These are phyloP conservation scores for Drosera spatulata DNA, from an alignment of 179 eudicot species.

Conservation along the genomic window DNA sequence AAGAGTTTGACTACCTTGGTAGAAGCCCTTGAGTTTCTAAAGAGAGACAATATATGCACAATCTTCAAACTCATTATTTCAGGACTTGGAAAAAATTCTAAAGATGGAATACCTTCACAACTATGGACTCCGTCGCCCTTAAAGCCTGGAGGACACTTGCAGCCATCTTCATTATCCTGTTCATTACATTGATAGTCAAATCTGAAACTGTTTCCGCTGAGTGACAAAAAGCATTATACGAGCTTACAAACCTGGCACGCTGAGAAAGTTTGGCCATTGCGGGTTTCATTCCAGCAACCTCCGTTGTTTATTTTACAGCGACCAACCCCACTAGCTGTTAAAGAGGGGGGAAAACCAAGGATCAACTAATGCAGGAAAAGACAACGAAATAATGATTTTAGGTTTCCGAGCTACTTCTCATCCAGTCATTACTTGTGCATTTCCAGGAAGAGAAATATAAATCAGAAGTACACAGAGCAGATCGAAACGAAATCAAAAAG, in stretches of 20 bases:
- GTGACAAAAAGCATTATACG: neutral
- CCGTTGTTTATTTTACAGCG: conserved; percentile 85
- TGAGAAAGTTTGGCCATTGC: conserved; percentile 55
- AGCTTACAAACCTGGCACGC: conserved; percentile 60
- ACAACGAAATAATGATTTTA: too few relatives aligned
- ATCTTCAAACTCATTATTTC: neutral
- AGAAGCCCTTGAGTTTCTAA: too few relatives aligned
- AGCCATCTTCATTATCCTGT: conserved; percentile 64
- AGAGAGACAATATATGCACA: neutral
- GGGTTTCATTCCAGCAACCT: conserved; percentile 95
- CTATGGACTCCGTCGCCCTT: conserved; percentile 74
- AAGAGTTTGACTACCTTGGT: too few relatives aligned
- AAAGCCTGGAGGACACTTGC: conserved; percentile 82
- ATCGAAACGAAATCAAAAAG: neutral
- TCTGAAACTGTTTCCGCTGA: neutral
- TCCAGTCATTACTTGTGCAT: too few relatives aligned
- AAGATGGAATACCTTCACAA: conserved; percentile 50
- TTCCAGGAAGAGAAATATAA: too few relatives aligned
- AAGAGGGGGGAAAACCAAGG: conserved; percentile 5
- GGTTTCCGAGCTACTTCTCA: too few relatives aligned
- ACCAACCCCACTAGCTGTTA: conserved; percentile 88
- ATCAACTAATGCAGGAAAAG: neutral
- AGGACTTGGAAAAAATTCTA: neutral
- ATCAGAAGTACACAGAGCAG: neutral
- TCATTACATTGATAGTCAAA: conserved; percentile 3